phyloP scores from a whole-genome alignment of 2,329 filamentous ascomycete genomes.

The Pestalotiopsis sp. region DNA sequence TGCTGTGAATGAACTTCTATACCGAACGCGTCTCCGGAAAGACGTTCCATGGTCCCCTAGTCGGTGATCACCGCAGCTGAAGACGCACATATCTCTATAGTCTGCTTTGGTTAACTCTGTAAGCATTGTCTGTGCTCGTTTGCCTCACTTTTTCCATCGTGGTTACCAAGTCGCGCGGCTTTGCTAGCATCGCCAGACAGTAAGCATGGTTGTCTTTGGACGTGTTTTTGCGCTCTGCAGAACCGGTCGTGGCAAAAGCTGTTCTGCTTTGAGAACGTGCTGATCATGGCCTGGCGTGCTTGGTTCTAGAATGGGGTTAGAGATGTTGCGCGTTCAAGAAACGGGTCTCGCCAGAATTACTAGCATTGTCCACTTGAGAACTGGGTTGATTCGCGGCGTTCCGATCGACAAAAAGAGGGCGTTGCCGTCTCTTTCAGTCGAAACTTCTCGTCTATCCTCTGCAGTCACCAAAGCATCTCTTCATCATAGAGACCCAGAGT shows the following conservation, averaged over 20 bases:
- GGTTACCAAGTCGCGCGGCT: neutral
- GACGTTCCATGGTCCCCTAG: neutral
- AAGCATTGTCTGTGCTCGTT: neutral
- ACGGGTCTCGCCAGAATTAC: neutral
- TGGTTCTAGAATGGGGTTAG: neutral
- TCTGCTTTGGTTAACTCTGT: neutral
- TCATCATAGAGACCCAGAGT: neutral
- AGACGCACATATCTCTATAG: neutral
- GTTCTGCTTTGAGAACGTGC: neutral
- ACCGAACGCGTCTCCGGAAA: neutral
- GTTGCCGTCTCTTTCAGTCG: neutral
- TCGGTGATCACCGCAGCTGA: neutral
- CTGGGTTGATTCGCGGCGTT: neutral
- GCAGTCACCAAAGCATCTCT: neutral
- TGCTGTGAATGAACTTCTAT: neutral
- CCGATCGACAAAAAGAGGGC: constrained; percentile 3
- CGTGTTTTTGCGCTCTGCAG: neutral
- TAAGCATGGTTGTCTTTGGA: neutral
- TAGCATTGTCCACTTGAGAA: neutral
- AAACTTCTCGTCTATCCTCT: neutral
- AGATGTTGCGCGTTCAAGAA: neutral
- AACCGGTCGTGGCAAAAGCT: neutral
- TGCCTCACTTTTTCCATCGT: neutral
- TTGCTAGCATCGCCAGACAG: neutral
- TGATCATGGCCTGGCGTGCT: neutral